Evolutionary conservation across 495 filamentous ascomycete genomes (phyloP).

Genomic region (Penicillium odoratum): DNA sequence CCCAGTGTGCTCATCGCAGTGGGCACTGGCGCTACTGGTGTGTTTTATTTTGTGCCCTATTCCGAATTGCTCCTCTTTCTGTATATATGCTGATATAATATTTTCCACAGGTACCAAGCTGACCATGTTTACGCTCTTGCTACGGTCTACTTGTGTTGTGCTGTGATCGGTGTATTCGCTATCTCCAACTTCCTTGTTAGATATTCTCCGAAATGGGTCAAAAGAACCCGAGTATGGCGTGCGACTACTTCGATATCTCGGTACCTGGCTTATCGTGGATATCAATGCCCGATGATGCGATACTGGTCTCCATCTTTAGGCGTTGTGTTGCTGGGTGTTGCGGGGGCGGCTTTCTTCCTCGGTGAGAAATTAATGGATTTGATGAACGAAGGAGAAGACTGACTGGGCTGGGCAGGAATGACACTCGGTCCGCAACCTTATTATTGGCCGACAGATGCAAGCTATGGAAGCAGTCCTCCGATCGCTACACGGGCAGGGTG

Average conservation of each 20-base stretch:
- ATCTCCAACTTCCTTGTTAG: conserved; percentile 30
- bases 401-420: conserved; percentile 35
- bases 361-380: conserved; percentile 22
- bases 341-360: conserved; percentile 26
- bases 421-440: conserved; percentile 53
- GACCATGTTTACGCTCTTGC: conserved; percentile 53
- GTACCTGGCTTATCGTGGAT: conserved; percentile 29
- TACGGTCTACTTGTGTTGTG: conserved; percentile 51
- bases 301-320: conserved; percentile 30
- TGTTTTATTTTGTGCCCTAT: background rate
- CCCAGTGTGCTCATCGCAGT: conserved; percentile 48
- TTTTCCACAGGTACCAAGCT: conserved; percentile 47
- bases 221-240: conserved; percentile 26
- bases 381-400: background rate
- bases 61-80: background rate
- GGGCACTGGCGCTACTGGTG: conserved; percentile 53
- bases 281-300: conserved; percentile 14
- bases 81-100: conserved; percentile 7
- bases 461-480: conserved; percentile 51
- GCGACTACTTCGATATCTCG: conserved; percentile 23
- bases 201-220: conserved; percentile 24
- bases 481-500: conserved; percentile 53
- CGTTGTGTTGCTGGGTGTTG: conserved; percentile 22
- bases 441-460: conserved; percentile 57
- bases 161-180: conserved; percentile 46